Conservation (phyloP, 441 rosid genomes). For the Erodium chrysanthum region DNA sequence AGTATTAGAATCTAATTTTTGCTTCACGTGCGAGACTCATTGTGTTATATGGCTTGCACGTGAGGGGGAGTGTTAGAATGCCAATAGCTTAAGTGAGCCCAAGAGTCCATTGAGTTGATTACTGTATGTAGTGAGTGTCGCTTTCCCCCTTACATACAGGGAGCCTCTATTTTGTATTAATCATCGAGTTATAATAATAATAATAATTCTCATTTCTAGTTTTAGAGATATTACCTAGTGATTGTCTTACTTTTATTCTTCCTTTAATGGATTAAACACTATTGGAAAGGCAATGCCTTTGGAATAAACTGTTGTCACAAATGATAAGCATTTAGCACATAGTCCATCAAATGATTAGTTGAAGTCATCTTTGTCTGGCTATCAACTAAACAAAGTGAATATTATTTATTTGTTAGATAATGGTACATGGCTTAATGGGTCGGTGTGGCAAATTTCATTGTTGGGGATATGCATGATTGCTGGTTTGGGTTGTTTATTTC, state of each 20-base stretch:
- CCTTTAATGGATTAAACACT: background rate
- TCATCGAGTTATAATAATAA: too few species aligned
- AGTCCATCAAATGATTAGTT: background rate
- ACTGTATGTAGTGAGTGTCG: too few species aligned
- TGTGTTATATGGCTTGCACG: background rate
- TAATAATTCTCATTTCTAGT: too few species aligned
- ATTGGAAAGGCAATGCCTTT: background rate
- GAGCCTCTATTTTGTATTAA: too few species aligned
- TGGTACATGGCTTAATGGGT: background rate
- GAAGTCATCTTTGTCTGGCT: background rate
- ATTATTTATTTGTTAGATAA: background rate
- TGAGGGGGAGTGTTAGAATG: too few species aligned
- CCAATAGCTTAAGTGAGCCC: too few species aligned
- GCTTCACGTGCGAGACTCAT: too few species aligned
- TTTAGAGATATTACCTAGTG: constrained; percentile 1
- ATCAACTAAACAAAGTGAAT: background rate
- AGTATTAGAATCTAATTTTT: too few species aligned
- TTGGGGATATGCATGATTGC: background rate
- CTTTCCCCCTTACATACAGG: too few species aligned
- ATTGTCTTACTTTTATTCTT: background rate
- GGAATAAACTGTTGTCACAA: background rate
- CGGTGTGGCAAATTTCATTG: constrained; percentile 1
- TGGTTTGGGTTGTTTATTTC: background rate
- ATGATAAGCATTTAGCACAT: background rate
- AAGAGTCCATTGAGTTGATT: too few species aligned